phyloP scores from a whole-genome alignment of 1,139 yeast genomes.

The Blastobotrys ciferrii region DNA sequence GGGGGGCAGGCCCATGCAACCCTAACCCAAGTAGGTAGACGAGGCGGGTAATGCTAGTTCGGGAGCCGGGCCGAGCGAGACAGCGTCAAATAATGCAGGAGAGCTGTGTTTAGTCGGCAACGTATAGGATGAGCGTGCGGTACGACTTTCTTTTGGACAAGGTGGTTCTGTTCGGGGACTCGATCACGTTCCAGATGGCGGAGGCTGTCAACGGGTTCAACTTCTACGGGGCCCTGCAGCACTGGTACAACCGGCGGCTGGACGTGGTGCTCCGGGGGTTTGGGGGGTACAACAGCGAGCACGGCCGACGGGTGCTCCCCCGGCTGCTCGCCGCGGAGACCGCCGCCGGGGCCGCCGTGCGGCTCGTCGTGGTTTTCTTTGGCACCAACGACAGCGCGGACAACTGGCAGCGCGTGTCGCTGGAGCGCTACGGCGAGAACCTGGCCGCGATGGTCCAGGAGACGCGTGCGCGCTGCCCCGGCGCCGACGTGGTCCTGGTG shows the following conservation, averaged over 20 bases:
- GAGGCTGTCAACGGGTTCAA: slow-evolving; percentile 39
- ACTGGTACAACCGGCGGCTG: slow-evolving; percentile 45
- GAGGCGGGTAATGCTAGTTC: too few species aligned
- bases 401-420: slow-evolving; percentile 52
- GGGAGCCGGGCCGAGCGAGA: too few species aligned
- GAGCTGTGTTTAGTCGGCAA: too few species aligned
- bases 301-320: slow-evolving; percentile 37
- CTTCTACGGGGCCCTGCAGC: slow-evolving; percentile 44
- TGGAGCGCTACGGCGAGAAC: slow-evolving; percentile 50
- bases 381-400: slow-evolving; percentile 71
- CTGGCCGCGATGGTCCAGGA: slow-evolving; percentile 35
- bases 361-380: slow-evolving; percentile 48
- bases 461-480: slow-evolving; percentile 38
- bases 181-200: slow-evolving; percentile 52
- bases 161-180: slow-evolving; percentile 62
- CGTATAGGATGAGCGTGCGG: too few species aligned
- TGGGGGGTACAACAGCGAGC: slow-evolving; percentile 56
- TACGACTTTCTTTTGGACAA: too few species aligned
- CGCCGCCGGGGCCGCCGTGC: slow-evolving; percentile 16
- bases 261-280: slow-evolving; percentile 60
- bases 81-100: too few species aligned
- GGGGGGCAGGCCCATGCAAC: too few species aligned
- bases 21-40: too few species aligned
- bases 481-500: slow-evolving; percentile 51
- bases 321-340: slow-evolving; percentile 20